Base-by-base conservation (phyloP, 1,284 basidiomycete species). In the Cryptococcus jaspeensis region DNA sequence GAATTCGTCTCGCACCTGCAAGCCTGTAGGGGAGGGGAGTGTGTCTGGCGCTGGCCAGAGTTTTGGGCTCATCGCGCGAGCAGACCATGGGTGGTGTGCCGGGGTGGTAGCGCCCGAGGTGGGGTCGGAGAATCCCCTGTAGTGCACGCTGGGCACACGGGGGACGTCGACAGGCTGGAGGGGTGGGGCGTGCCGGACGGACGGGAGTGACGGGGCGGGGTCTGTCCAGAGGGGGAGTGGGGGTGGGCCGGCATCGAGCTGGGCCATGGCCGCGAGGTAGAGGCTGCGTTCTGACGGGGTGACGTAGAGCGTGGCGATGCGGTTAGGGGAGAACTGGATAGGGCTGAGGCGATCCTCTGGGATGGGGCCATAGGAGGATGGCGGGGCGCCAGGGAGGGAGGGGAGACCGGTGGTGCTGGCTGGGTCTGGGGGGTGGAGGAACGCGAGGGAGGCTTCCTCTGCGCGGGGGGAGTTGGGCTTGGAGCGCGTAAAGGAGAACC, bases 251-350 rank as follows among this genome's bases (percentile, higher is more conserved):
- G 61, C 40, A 20, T 74, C 68, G 1, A 76, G 61, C 22, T 69
- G 62, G 3, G 65, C 58, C 66, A 76, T 66, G 2, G 72, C 70
- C 3, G 70, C 67, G 9, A 76, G 63, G 57, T 74, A 76, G 25
- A 76, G 64, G 38, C 73, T 62, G 11, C 65, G 62, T 37, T 74
- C 74, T 2, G 66, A 67, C 12, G 67, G 69, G 1, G 69, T 63
- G 20, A 74, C 69, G 57, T 69, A 68, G 4, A 74, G 56, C 7
- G 68, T 71, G 12, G 63, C 62, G 28, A 65, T 52, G 5, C 69
- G 57, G 40, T 67, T 69, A 1, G 68, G 65, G 0, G 56, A 39
- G 58, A 66, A 71, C 58, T 70, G 68, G 32, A 62, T 59, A 16
- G 70, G 70, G 28, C 62, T 42, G 18, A 64, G 37, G 38, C 62